phyloP scores from a whole-genome alignment of 345 rosid genomes.

The thale cress (Arabidopsis thaliana) region DNA sequence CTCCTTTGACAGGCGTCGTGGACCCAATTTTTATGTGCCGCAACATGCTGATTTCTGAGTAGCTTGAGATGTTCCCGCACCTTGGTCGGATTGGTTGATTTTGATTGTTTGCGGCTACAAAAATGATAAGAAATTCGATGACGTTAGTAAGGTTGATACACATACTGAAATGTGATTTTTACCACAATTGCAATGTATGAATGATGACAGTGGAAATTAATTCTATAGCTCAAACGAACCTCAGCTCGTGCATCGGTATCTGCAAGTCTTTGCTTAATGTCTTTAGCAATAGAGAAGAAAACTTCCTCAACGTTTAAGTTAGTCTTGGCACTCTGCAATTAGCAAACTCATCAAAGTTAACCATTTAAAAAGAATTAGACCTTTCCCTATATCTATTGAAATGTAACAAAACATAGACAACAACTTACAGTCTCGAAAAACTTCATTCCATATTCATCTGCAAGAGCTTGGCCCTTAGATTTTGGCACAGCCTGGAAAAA shows the following conservation, averaged over 20 bases:
- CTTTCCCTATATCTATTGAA: not conserved
- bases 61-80: slow-evolving; percentile 64
- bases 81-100: slow-evolving; percentile 75
- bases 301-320: slow-evolving; percentile 87
- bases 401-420: slow-evolving; percentile 13
- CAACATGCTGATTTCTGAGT: slow-evolving; percentile 85
- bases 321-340: slow-evolving; percentile 85
- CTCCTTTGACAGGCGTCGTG: slow-evolving; percentile 10
- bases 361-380: slow-evolving; percentile 2
- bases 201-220: slow-evolving; percentile 8
- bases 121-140: not conserved
- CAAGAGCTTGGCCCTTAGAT: slow-evolving; percentile 95
- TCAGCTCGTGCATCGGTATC: slow-evolving; percentile 76
- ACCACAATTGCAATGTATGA: slow-evolving; percentile 8
- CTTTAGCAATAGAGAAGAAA: slow-evolving; percentile 84
- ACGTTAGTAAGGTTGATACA: not conserved
- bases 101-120: slow-evolving; percentile 73
- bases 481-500: slow-evolving; percentile 85
- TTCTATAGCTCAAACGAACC: slow-evolving; percentile 46
- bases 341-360: slow-evolving; percentile 31
- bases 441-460: slow-evolving; percentile 95
- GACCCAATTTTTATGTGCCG: slow-evolving; percentile 49
- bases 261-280: slow-evolving; percentile 83
- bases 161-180: not conserved
- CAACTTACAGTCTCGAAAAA: slow-evolving; percentile 93